Evolutionary conservation across 2,329 filamentous ascomycete species (phyloP).

Genomic region (Trichoderma atroviride): DNA sequence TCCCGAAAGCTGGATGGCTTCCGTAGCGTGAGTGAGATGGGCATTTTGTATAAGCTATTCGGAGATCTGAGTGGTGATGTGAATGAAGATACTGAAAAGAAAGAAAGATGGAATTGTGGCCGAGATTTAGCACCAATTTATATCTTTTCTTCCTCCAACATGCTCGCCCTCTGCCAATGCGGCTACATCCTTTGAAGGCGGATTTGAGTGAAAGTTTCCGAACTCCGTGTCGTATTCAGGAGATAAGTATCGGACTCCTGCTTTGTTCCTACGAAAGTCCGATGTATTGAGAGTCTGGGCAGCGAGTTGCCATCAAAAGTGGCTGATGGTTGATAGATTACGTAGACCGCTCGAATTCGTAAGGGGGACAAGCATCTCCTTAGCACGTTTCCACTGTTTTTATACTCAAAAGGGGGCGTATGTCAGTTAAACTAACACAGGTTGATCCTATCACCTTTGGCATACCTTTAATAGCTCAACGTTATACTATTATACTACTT

Average conservation of each 20-base stretch:
- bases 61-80: not conserved
- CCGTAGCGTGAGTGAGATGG: not conserved
- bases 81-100: not conserved
- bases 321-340: not conserved
- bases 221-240: not conserved
- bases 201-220: not conserved
- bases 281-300: not conserved
- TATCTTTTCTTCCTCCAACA: not conserved
- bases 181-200: not conserved
- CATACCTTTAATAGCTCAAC: too few species aligned
- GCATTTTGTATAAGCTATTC: not conserved
- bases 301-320: not conserved
- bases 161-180: not conserved
- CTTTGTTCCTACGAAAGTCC: not conserved
- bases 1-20: constrained; percentile 10
- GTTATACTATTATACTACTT: not conserved
- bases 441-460: not conserved
- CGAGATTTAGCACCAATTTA: not conserved
- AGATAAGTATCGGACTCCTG: not conserved
- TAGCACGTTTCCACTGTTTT: not conserved
- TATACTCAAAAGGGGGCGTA: not conserved
- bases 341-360: not conserved
- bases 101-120: too few species aligned
- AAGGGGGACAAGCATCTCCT: not conserved
- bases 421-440: not conserved